A percentile compares a stretch with the other conserved stretches of the same genome.
Evolutionary conservation across 1,284 basidiomycete genomes (phyloP).

Genomic region (Cryptococcus deneoformans): DNA sequence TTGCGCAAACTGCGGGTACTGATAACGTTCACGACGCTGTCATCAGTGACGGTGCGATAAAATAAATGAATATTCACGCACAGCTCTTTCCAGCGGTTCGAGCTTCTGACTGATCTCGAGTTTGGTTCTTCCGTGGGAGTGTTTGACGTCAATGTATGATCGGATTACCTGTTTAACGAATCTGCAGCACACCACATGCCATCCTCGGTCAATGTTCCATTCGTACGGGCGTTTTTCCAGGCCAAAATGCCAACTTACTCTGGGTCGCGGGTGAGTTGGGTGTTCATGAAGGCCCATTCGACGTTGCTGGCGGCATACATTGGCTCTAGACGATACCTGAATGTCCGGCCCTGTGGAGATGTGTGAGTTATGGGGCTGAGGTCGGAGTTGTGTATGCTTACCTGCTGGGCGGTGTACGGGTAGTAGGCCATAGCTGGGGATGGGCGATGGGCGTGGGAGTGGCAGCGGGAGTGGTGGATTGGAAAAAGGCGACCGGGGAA

Average conservation of each 20-base stretch:
- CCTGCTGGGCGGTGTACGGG: no score
- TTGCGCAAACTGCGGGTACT: slow-evolving; percentile 20
- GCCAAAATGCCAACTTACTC: slow-evolving; percentile 8
- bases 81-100: slow-evolving; percentile 29
- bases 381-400: no score
- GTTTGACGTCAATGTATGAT: slow-evolving; percentile 30
- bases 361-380: no score
- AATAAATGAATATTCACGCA: slow-evolving; percentile 12
- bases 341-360: no score
- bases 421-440: no score
- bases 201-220: not conserved
- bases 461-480: no score
- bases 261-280: slow-evolving; percentile 9
- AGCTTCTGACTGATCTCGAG: slow-evolving; percentile 33
- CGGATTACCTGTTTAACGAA: slow-evolving; percentile 34
- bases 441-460: no score
- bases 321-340: slow-evolving; percentile 1
- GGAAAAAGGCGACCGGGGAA: not conserved
- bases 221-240: not conserved
- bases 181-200: slow-evolving; percentile 5
- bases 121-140: slow-evolving; percentile 22
- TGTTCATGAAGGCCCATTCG: slow-evolving; percentile 5
- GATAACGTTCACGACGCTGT: not conserved
- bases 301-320: slow-evolving; percentile 8
- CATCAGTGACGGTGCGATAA: not conserved